Conservation (phyloP, 192 early-diverging fungal species). For the Entomortierella chlamydospora region DNA sequence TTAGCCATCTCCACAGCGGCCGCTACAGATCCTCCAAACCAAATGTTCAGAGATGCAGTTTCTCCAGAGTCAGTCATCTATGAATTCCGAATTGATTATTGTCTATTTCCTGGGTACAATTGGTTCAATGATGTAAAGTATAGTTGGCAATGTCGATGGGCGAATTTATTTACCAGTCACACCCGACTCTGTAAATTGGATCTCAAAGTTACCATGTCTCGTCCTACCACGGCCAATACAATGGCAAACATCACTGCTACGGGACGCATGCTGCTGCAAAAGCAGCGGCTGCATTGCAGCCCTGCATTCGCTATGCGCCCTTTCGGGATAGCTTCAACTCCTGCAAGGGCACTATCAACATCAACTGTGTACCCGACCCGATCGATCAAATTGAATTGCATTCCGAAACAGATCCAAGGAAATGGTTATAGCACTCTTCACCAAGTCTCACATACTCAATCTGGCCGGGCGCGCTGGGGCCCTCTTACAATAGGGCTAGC, state of each 20-base stretch:
- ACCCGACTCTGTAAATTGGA: too few relatives aligned
- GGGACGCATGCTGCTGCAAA: neutral
- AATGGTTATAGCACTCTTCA: conserved; percentile 25
- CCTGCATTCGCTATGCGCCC: neutral
- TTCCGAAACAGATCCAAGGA: neutral
- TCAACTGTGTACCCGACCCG: neutral
- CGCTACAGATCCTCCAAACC: conserved; percentile 42
- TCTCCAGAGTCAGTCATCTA: neutral
- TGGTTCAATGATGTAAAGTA: too few relatives aligned
- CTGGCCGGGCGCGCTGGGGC: conserved; percentile 36
- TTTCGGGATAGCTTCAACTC: neutral
- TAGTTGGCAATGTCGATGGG: too few relatives aligned
- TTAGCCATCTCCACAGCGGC: conserved; percentile 33
- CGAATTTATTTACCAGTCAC: too few relatives aligned
- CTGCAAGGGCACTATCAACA: neutral
- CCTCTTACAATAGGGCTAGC: conserved; percentile 50
- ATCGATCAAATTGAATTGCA: neutral
- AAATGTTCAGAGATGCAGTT: neutral
- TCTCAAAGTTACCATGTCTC: too few relatives aligned
- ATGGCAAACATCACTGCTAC: too few relatives aligned
- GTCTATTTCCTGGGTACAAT: too few relatives aligned
- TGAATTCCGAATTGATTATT: too few relatives aligned
- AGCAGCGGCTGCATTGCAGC: neutral
- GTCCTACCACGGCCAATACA: too few relatives aligned
- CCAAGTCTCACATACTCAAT: conserved; percentile 28